A percentile compares a stretch with the other conserved stretches of the same genome.
Evolutionary conservation across 2,329 filamentous ascomycete species (phyloP).

Genomic region (Penicillium sp.): DNA sequence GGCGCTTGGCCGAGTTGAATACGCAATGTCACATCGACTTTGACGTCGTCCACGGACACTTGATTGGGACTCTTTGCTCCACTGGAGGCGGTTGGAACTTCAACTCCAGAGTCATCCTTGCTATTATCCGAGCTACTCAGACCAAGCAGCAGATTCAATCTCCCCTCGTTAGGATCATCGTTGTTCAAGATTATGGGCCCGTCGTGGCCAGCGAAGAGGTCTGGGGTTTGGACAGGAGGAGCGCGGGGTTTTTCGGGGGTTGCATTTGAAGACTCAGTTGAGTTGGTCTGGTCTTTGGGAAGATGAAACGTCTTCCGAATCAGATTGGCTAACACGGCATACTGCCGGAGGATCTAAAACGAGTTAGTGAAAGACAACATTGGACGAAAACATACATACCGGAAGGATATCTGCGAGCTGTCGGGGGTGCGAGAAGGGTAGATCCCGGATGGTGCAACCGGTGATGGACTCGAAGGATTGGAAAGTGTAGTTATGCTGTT

Average conservation of each 20-base stretch:
- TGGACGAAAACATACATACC: slow-evolving; percentile 23
- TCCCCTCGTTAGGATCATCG: slow-evolving; percentile 43
- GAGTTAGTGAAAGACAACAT: slow-evolving; percentile 2
- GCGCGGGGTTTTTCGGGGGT: slow-evolving; percentile 2
- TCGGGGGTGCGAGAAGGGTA: slow-evolving; percentile 46
- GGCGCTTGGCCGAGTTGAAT: slow-evolving; percentile 40
- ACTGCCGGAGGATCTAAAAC: slow-evolving; percentile 42
- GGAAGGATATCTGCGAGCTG: slow-evolving; percentile 46
- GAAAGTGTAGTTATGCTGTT: slow-evolving; percentile 44
- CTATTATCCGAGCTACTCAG: slow-evolving; percentile 5
- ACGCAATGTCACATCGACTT: slow-evolving; percentile 39
- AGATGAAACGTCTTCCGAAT: slow-evolving; percentile 36
- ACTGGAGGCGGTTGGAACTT: background rate
- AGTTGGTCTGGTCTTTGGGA: slow-evolving; percentile 13
- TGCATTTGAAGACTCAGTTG: slow-evolving; percentile 4
- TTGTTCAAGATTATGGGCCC: slow-evolving; percentile 40
- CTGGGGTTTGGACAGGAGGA: slow-evolving; percentile 7
- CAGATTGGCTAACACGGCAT: slow-evolving; percentile 42
- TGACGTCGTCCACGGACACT: slow-evolving; percentile 25
- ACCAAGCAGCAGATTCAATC: slow-evolving; percentile 55
- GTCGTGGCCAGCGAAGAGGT: slow-evolving; percentile 14
- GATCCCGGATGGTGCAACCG: slow-evolving; percentile 40
- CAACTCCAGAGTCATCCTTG: background rate
- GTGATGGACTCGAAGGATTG: slow-evolving; percentile 42
- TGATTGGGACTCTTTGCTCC: background rate